Conservation (phyloP, 257 asterid species). For the Leonotis leonurus region DNA sequence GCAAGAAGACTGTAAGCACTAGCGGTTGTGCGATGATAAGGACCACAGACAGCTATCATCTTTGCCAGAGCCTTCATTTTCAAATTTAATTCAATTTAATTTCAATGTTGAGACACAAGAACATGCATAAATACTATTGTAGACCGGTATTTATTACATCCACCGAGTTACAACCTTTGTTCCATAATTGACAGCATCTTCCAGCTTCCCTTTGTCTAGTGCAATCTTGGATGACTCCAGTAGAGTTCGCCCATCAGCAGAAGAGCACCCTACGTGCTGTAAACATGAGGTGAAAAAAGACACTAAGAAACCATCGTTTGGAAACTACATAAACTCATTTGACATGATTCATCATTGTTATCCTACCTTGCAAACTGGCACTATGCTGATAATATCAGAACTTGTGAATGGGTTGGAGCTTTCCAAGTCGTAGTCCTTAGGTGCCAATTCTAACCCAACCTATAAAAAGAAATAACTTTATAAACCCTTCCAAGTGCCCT, state of each 20-base stretch:
- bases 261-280: slow-evolving; percentile 93
- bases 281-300: slow-evolving; percentile 8
- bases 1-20: too few relatives aligned
- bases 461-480: slow-evolving; percentile 27
- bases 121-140: background rate
- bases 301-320: slow-evolving; percentile 10
- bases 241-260: slow-evolving; percentile 93
- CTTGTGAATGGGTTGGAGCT: slow-evolving; percentile 65
- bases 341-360: background rate
- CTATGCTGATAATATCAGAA: slow-evolving; percentile 76
- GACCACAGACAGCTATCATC: too few relatives aligned
- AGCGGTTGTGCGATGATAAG: too few relatives aligned
- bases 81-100: slow-evolving; percentile 18
- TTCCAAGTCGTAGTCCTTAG: slow-evolving; percentile 89
- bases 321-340: background rate
- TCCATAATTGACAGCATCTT: slow-evolving; percentile 88
- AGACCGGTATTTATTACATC: background rate
- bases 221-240: slow-evolving; percentile 96
- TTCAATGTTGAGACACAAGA: slow-evolving; percentile 17
- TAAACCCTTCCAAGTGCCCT: slow-evolving; percentile 21
- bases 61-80: slow-evolving; percentile 12
- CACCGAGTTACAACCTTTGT: slow-evolving; percentile 53
- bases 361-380: slow-evolving; percentile 86
- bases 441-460: slow-evolving; percentile 91
- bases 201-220: slow-evolving; percentile 95